A percentile compares a stretch with the other conserved stretches of the same genome.
Conservation (phyloP, 1,284 basidiomycete genomes). For the Ceratobasidium papillatum region DNA sequence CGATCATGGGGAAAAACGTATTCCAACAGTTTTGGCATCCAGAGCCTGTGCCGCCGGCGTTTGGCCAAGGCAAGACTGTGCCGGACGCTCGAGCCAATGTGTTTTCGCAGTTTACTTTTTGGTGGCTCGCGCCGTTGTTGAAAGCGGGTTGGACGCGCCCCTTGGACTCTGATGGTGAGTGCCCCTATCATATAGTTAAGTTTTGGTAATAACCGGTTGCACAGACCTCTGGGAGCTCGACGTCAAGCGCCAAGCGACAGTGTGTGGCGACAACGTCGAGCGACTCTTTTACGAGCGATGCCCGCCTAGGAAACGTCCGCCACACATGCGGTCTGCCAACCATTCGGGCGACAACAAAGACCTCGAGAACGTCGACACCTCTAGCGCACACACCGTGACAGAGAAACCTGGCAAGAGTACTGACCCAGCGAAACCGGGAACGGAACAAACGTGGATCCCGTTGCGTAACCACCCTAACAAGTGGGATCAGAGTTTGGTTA, state of each 20-base stretch:
- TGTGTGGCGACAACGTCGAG: conserved; percentile 30
- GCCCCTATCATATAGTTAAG: neutral
- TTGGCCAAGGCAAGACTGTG: conserved; percentile 39
- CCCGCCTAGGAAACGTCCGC: conserved; percentile 35
- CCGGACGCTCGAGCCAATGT: conserved; percentile 38
- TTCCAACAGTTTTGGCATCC: conserved; percentile 35
- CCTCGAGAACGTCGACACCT: conserved; percentile 28
- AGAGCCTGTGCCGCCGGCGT: conserved; percentile 33
- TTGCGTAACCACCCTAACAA: conserved; percentile 36
- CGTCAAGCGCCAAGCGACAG: conserved; percentile 26
- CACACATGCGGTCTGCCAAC: conserved; percentile 27
- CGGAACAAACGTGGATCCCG: conserved; percentile 25
- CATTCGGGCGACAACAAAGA: neutral
- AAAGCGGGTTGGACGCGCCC: conserved; percentile 27
- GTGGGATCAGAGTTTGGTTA: conserved; percentile 35
- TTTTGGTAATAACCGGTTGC: neutral
- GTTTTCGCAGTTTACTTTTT: conserved; percentile 33
- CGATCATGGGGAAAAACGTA: conserved; percentile 25
- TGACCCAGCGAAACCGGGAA: neutral
- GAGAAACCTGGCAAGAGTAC: neutral
- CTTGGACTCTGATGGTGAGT: conserved; percentile 26
- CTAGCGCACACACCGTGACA: neutral
- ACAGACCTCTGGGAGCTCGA: conserved; percentile 37
- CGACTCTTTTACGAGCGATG: conserved; percentile 35
- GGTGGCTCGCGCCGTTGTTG: conserved; percentile 28